These are phyloP conservation scores for Termitomyces sp. DNA, from an alignment of 768 basidiomycete species.

Conservation along the genomic window DNA sequence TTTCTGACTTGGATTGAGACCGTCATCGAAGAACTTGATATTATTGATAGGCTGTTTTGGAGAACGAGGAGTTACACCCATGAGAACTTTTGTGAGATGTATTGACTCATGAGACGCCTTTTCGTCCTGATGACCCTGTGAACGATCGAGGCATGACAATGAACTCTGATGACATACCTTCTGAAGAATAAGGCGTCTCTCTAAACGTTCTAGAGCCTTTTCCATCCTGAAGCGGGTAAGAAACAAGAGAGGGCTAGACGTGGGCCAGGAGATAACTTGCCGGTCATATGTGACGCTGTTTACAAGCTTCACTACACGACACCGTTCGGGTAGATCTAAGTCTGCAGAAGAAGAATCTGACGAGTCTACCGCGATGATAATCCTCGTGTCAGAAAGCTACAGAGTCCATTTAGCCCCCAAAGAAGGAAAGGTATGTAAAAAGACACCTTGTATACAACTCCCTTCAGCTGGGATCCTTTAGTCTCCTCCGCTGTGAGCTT, in stretches of 20 bases:
- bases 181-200: conserved; percentile 31
- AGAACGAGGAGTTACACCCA: conserved; percentile 56
- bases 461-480: conserved; percentile 49
- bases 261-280: conserved; percentile 23
- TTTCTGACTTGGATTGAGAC: conserved; percentile 80
- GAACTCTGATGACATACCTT: conserved; percentile 4
- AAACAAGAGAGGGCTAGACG: background rate
- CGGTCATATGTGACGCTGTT: conserved; percentile 91
- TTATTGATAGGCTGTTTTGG: conserved; percentile 26
- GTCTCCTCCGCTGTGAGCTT: conserved; percentile 28
- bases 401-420: background rate
- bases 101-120: conserved; percentile 38
- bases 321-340: conserved; percentile 78
- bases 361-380: conserved; percentile 73
- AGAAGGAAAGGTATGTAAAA: background rate
- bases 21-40: conserved; percentile 66
- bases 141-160: background rate
- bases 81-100: conserved; percentile 59
- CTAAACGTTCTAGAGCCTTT: conserved; percentile 64
- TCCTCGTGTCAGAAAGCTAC: conserved; percentile 75
- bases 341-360: conserved; percentile 56
- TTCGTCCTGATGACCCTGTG: conserved; percentile 22
- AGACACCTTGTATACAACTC: conserved; percentile 72
- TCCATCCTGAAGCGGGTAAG: conserved; percentile 62
- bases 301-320: conserved; percentile 81